Conservation (phyloP, 768 basidiomycete species). For the Mycena amicta region DNA sequence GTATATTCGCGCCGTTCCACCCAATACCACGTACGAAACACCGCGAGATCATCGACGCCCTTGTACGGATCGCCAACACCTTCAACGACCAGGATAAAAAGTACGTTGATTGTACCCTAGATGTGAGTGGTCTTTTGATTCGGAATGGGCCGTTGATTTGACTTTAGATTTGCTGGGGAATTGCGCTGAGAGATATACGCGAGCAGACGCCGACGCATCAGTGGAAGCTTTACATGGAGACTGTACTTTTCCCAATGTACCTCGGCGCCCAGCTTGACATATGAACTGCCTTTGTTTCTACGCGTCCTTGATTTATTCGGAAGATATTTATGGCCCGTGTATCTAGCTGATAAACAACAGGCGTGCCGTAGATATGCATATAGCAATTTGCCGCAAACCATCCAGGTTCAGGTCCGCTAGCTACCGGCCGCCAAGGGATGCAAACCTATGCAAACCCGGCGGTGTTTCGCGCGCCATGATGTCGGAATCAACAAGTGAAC, state of each 20-base stretch:
- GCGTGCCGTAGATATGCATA: too few species aligned
- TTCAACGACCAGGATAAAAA: background rate
- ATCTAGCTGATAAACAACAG: too few species aligned
- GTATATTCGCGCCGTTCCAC: constrained; percentile 9
- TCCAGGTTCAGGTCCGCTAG: too few species aligned
- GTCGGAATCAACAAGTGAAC: too few species aligned
- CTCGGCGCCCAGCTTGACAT: too few species aligned
- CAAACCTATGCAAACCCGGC: too few species aligned
- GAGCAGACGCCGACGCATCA: background rate
- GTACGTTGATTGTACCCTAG: constrained; percentile 9
- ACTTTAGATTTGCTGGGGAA: constrained; percentile 4
- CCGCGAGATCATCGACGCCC: background rate
- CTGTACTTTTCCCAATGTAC: background rate
- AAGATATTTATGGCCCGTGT: too few species aligned
- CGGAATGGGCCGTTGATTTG: background rate
- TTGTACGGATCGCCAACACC: background rate
- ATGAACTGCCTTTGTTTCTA: too few species aligned
- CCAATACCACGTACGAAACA: background rate
- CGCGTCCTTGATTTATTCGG: too few species aligned
- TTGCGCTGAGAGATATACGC: constrained; percentile 5
- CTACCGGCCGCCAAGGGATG: too few species aligned
- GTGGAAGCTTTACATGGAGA: background rate
- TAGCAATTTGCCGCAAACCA: too few species aligned
- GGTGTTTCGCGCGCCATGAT: too few species aligned
- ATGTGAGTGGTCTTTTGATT: background rate